phyloP scores from a whole-genome alignment of 106 monocot species.

The Dactylorhiza incarnata region DNA sequence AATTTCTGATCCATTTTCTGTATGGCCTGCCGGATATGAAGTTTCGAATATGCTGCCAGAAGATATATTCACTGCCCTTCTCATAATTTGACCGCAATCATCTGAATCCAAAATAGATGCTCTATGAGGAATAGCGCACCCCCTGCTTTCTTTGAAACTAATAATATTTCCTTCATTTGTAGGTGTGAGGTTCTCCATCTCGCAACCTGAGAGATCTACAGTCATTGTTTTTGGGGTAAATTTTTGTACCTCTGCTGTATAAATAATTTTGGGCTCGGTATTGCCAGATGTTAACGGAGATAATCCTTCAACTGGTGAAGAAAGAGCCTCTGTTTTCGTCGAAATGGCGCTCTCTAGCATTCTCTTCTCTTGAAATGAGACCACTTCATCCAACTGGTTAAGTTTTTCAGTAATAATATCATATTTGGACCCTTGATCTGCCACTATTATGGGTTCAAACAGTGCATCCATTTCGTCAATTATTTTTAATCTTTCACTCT shows the following conservation, averaged over 20 bases:
- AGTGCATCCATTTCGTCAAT: neutral
- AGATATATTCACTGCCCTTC: constrained; percentile 1
- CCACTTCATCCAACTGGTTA: constrained; percentile 24
- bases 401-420: constrained; percentile 23
- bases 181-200: constrained; percentile 4
- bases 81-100: neutral
- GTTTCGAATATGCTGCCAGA: constrained; percentile 14
- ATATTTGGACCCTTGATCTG: constrained; percentile 4
- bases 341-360: constrained; percentile 14
- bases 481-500: constrained; percentile 11
- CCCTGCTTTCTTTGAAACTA: constrained; percentile 7
- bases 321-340: constrained; percentile 8
- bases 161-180: constrained; percentile 5
- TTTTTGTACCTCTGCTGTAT: neutral
- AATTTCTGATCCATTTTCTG: neutral
- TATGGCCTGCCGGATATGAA: constrained; percentile 6
- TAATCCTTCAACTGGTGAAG: constrained; percentile 14
- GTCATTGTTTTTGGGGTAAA: neutral
- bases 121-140: neutral
- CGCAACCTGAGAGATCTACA: neutral
- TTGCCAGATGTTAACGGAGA: constrained; percentile 11
- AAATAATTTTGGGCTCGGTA: constrained; percentile 11
- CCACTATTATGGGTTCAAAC: neutral
- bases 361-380: constrained; percentile 20
- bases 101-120: constrained; percentile 1